phyloP scores from a whole-genome alignment of 1,284 basidiomycete species.

The Sparassis latifolia region DNA sequence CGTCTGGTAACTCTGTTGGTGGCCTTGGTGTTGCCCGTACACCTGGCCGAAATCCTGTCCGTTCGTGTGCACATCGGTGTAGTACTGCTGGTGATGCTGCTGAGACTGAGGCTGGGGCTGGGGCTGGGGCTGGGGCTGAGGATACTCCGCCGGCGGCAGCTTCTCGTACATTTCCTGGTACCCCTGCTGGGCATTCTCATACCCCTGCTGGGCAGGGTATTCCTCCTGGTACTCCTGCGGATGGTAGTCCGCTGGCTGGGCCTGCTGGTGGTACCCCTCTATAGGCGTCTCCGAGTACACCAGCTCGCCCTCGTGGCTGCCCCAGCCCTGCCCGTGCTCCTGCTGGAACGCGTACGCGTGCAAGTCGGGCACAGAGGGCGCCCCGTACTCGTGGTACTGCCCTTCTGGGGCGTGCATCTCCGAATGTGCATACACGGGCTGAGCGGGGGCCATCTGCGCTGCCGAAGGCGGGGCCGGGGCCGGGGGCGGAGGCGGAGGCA shows the following conservation, averaged over 20 bases:
- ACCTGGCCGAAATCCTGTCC: neutral
- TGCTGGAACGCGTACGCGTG: neutral
- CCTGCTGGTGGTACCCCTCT: conserved; percentile 1
- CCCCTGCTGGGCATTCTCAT: too few species aligned
- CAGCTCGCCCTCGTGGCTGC: conserved; percentile 2
- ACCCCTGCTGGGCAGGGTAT: neutral
- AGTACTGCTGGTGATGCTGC: conserved; percentile 1
- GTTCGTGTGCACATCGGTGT: neutral
- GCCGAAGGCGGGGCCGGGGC: neutral
- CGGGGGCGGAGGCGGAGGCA: neutral
- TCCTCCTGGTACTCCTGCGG: neutral
- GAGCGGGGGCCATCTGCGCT: neutral
- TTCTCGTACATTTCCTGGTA: too few species aligned
- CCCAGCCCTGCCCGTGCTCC: neutral
- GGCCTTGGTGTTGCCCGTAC: neutral
- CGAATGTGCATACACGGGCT: neutral
- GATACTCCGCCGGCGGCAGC: too few species aligned
- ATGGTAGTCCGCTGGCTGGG: neutral
- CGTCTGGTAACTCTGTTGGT: neutral
- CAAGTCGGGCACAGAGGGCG: neutral
- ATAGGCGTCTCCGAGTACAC: conserved; percentile 1
- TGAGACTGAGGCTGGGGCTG: too few species aligned
- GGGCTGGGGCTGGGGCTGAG: too few species aligned
- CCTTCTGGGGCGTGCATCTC: neutral
- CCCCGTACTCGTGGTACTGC: neutral